A percentile compares a stretch with the other conserved stretches of the same genome.
These are phyloP conservation scores for Cucurbita moschata DNA, from an alignment of 306 rosid genomes.

Conservation along the genomic window DNA sequence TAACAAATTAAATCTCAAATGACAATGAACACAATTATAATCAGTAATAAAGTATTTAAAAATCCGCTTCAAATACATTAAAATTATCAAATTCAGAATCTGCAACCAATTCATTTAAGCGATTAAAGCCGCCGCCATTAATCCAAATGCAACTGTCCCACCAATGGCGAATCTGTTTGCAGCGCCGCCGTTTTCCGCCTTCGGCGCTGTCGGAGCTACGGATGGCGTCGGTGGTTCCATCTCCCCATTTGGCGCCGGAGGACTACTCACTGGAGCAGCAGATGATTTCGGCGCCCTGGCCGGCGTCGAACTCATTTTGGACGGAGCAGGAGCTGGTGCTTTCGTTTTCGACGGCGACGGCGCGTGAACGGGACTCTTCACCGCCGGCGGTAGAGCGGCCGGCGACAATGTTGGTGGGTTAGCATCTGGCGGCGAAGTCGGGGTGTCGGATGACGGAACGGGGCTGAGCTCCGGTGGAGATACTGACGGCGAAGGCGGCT, in stretches of 20 bases:
- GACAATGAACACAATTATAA: too few species aligned
- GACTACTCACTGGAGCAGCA: background rate
- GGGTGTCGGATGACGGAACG: background rate
- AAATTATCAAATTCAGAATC: background rate
- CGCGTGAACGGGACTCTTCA: background rate
- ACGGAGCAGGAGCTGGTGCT: conserved; percentile 4
- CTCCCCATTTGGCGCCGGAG: background rate
- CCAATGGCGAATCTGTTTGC: background rate
- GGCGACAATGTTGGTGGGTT: background rate
- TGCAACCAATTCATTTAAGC: background rate
- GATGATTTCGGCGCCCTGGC: conserved; percentile 1
- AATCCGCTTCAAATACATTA: background rate
- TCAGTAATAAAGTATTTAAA: background rate
- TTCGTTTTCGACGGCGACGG: background rate
- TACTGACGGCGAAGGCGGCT: background rate
- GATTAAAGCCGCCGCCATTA: background rate
- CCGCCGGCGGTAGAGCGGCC: background rate
- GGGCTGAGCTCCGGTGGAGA: background rate
- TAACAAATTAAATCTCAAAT: too few species aligned
- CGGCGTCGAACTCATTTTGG: background rate
- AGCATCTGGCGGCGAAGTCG: background rate
- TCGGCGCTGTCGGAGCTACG: background rate
- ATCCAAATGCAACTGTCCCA: background rate
- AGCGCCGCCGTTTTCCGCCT: background rate
- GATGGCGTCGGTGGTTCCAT: background rate